Evolutionary conservation across 2,329 filamentous ascomycete species (phyloP), one percentile per base, ranked within the genome.

Genomic region (Thielaviopsis populi): DNA sequence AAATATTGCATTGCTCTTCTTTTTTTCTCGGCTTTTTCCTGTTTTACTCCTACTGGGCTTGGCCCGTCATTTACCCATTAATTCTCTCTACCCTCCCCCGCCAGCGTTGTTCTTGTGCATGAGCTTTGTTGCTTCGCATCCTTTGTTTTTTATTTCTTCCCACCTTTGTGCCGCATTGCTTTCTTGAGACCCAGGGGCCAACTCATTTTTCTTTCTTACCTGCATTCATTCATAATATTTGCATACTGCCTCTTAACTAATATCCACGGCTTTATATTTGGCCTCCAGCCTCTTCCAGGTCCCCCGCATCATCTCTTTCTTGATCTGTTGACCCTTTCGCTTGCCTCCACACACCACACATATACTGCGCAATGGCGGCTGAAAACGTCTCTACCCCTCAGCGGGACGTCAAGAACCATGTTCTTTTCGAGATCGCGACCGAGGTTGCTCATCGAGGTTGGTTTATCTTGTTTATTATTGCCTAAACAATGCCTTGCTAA

Each of bases 371-470:
- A 61, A 67, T 67, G 66, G 63, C 66, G 15, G 63, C 59, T 30
- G 66, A 67, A 50, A 60, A 79, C 67, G 76, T 74, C 69, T 74
- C 73, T 68, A 75, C 75, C 64, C 74, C 74, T 67, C 73, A 75
- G 68, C 80, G 82, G 70, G 91, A 97, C 77, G 89, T 97, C 71
- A 91, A 88, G 78, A 94, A 95, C 75, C 94, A 97, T 77, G 80
- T 95, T 72, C 87, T 99, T 70, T 99, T 99, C 73, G 94, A 99
- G 78, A 81, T 97, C 71, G 91, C 94, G 67, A 97, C 94, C 24
- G 94, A 99, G 75, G 94, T 97, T 70, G 94, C 94, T 67, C 95
- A 97, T 80, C 85, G 94, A 82, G 89, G 89, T 92, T 80, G 69
- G 79, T 74, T 74, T 24, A 27, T 30, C 3, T 40, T 56, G 15